Conservation (phyloP, 352 stramenopile species). For the Globisporangium abappressorium region DNA sequence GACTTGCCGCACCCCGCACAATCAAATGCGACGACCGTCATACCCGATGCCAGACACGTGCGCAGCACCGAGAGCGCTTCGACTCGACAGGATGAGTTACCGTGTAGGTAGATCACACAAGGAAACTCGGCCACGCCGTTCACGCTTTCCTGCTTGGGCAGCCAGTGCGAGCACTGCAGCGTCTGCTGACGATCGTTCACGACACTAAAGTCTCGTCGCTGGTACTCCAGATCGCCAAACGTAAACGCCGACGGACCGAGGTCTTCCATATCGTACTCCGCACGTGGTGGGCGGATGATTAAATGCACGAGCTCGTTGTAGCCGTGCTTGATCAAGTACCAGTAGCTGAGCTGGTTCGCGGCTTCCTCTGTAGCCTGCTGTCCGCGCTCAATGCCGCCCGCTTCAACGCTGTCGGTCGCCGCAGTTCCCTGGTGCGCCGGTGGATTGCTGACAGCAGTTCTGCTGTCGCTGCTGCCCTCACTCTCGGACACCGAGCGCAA, state of each 20-base stretch:
- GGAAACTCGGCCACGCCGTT: slow-evolving; percentile 44
- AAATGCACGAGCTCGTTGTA: slow-evolving; percentile 97
- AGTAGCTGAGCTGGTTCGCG: slow-evolving; percentile 78
- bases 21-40: slow-evolving; percentile 97
- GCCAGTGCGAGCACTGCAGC: slow-evolving; percentile 95
- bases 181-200: slow-evolving; percentile 75
- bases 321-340: slow-evolving; percentile 79
- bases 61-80: slow-evolving; percentile 92
- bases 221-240: slow-evolving; percentile 87
- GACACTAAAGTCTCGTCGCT: slow-evolving; percentile 90
- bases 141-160: slow-evolving; percentile 47
- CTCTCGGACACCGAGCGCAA: slow-evolving; percentile 8
- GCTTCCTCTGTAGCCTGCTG: slow-evolving; percentile 73
- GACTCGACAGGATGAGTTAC: slow-evolving; percentile 95
- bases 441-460: neutral
- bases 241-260: slow-evolving; percentile 90
- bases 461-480: slow-evolving; percentile 10
- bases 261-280: slow-evolving; percentile 88
- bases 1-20: slow-evolving; percentile 95
- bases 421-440: neutral
- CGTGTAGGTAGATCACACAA: slow-evolving; percentile 98
- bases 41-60: slow-evolving; percentile 89
- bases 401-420: slow-evolving; percentile 26
- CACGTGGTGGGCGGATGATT: slow-evolving; percentile 96
- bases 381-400: slow-evolving; percentile 69